phyloP scores from a whole-genome alignment of 2,329 filamentous ascomycete species.

The Diaporthe sp. region DNA sequence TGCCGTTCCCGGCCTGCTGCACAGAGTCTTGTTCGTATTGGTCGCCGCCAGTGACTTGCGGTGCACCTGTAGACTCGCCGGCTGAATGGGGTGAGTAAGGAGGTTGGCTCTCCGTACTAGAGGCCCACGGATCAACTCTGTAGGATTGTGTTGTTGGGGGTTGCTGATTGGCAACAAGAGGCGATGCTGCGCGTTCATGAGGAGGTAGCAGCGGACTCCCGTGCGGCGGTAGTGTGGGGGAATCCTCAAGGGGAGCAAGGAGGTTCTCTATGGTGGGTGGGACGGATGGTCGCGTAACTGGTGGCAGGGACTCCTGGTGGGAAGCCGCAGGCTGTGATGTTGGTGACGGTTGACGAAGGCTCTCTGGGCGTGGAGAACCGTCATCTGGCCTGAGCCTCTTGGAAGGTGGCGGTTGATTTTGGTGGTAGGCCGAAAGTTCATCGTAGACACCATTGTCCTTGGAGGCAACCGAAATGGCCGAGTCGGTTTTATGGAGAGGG shows the following conservation, averaged over 20 bases:
- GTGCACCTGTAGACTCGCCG: neutral
- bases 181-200: neutral
- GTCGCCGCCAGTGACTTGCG: neutral
- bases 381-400: constrained; percentile 12
- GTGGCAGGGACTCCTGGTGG: constrained; percentile 11
- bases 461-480: constrained; percentile 39
- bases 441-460: constrained; percentile 30
- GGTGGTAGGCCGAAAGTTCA: neutral
- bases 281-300: constrained; percentile 16
- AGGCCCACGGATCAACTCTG: neutral
- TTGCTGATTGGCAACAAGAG: neutral
- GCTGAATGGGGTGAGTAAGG: neutral
- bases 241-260: constrained; percentile 17
- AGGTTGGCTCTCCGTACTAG: neutral
- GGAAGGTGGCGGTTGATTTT: constrained; percentile 3
- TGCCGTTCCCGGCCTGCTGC: constrained; percentile 45
- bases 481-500: constrained; percentile 39
- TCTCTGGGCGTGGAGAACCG: neutral
- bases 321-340: neutral
- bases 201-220: constrained; percentile 1
- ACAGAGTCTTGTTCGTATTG: constrained; percentile 42
- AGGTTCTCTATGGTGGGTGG: constrained; percentile 20
- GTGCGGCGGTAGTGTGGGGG: neutral
- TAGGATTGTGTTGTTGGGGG: neutral
- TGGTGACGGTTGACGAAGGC: neutral